phyloP scores from a whole-genome alignment of 1,284 basidiomycete species.

The Blastosporella zonata region DNA sequence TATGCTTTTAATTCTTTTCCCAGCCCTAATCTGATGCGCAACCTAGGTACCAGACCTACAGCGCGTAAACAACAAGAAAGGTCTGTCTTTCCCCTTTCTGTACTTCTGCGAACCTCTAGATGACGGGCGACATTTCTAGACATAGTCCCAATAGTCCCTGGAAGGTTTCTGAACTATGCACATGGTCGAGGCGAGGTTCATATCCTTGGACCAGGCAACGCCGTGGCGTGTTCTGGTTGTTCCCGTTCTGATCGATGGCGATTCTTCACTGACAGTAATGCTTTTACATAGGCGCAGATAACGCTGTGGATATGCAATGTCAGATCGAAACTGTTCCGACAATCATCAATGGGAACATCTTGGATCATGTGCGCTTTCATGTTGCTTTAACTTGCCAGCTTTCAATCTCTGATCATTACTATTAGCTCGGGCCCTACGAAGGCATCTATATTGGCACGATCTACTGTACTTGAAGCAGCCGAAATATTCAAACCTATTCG shows the following conservation, averaged over 20 bases:
- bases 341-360: constrained; percentile 39
- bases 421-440: constrained; percentile 49
- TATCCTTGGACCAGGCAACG: constrained; percentile 34
- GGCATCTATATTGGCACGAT: constrained; percentile 50
- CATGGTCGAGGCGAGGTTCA: constrained; percentile 44
- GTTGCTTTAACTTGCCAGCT: background rate
- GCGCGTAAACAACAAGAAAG: constrained; percentile 44
- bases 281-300: constrained; percentile 23
- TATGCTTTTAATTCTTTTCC: constrained; percentile 11
- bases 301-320: constrained; percentile 43
- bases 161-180: constrained; percentile 38
- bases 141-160: constrained; percentile 47
- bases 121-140: constrained; percentile 23
- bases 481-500: no score
- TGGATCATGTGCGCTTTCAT: constrained; percentile 38
- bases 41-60: constrained; percentile 37
- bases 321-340: constrained; percentile 44
- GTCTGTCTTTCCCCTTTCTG: constrained; percentile 8
- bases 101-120: background rate
- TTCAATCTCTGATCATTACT: background rate
- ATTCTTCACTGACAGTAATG: no score
- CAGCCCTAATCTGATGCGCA: background rate
- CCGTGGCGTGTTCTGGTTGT: constrained; percentile 40
- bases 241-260: background rate
- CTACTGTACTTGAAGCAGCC: constrained; percentile 38